Conservation (phyloP, 495 filamentous ascomycete species). For the Penicillium nucicola region DNA sequence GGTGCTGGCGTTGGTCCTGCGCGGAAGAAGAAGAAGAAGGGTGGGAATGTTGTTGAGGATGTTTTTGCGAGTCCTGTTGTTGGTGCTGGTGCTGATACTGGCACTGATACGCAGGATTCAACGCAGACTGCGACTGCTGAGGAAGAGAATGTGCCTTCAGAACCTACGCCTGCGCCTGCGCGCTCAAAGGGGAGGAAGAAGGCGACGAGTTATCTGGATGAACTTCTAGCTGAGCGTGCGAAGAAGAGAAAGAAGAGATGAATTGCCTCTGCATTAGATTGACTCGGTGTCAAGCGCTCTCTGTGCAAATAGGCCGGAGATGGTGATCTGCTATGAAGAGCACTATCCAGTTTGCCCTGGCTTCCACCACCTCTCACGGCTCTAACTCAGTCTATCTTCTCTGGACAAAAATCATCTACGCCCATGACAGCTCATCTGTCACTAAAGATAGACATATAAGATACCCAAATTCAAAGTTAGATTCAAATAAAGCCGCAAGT, state of each 20-base stretch:
- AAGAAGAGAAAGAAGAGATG: constrained; percentile 55
- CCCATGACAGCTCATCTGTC: neutral
- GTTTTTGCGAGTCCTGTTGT: neutral
- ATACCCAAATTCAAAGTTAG: neutral
- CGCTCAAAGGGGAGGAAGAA: constrained; percentile 33
- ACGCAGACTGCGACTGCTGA: constrained; percentile 1
- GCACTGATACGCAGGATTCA: constrained; percentile 2
- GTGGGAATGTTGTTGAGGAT: constrained; percentile 6
- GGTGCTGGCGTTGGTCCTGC: neutral
- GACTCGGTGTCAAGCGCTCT: too few relatives aligned
- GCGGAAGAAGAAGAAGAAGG: neutral
- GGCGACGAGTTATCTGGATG: constrained; percentile 49
- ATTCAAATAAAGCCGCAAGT: neutral
- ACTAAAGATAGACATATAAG: neutral
- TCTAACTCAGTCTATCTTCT: too few relatives aligned
- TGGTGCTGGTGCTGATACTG: neutral
- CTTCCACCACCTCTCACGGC: too few relatives aligned
- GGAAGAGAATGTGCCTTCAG: constrained; percentile 1
- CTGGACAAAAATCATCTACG: neutral
- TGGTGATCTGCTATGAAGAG: neutral
- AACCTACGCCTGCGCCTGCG: constrained; percentile 9
- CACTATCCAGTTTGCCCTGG: too few relatives aligned
- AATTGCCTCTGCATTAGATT: constrained; percentile 15
- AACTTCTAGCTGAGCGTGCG: constrained; percentile 46
- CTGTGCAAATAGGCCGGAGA: too few relatives aligned